Base-by-base conservation (phyloP, 2,329 filamentous ascomycete genomes). In the Fusarium miscanthi region DNA sequence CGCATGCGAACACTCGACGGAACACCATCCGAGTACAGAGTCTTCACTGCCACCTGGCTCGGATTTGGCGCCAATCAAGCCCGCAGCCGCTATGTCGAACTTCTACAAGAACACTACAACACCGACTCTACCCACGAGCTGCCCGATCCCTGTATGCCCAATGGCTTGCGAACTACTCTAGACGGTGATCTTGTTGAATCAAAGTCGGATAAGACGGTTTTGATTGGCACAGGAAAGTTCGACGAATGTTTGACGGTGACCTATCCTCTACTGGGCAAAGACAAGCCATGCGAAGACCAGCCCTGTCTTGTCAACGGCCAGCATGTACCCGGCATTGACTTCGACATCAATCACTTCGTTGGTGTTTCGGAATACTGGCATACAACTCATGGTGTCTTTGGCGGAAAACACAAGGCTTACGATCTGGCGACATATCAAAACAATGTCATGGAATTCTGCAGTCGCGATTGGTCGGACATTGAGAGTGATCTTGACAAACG, bases 311-410 rank as follows among this genome's bases (percentile, higher is more conserved):
- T 99, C 42, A 94, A 98, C 76, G 95, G 96, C 2, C 91, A 95
- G 71, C 94, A 98, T 79, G 94, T 96, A 2, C 96, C 96, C 3
- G 93, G 94, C 7, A 98, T 99, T 72, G 96, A 99, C 80, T 99
- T 98, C 78, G 92, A 96, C 70, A 91, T 98, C 40, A 99, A 99
- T 77, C 97, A 98, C 80, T 99, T 99, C 78, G 92, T 99, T 33
- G 96, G 96, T 16, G 95, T 99, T 7, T 98, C 95, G 2, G 96
- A 99, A 80, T 99, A 97, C 82, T 99, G 96, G 95, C 96, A 99
- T 81, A 97, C 95, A 0, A 99, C 96, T 0, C 96, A 99, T 77
- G 94, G 96, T 60, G 92, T 98, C 4, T 98, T 99, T 76, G 90
- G 90, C 8, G 90, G 93, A 72, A 87, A 89, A 69, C 92, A 93